Base-by-base conservation (phyloP, 768 basidiomycete species). In the Xerocomus potaroensis region DNA sequence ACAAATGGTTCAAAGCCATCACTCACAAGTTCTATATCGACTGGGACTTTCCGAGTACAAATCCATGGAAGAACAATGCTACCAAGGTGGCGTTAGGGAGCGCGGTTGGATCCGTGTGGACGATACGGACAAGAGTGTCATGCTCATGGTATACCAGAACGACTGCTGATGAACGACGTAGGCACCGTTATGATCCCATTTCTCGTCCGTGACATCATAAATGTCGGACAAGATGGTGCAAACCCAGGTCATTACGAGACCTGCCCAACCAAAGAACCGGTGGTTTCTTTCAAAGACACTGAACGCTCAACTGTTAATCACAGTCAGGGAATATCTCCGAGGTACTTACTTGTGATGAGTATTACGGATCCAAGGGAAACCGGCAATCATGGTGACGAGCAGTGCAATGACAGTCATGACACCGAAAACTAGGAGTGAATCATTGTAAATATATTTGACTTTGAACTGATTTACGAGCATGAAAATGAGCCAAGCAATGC, bases 261-360 rank as follows among this genome's bases (percentile, higher is more conserved):
- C 72, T 11, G 75, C 69, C 86, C 87, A 90, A 33, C 87, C 87
- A 45, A 84, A 71, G 66, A 89, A 88, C 9, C 87, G 79, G 61
- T 90, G 87, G 52, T 85, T 81, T 42, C 85, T 78, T 63, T 90
- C 87, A 54, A 90, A 90, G 16, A 87, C 77, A 59, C 84, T 88
- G 47, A 8, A 40, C 4, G 23, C 29, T 34, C 9, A 36, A 16
- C 19, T 45, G 35, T 49, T 16, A 44, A 38, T 11, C 21, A 36
- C 7, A 6, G 10, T 8, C 8, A 29, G 40, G 15, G 14, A 39
- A 43, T 31, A 15, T 31, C 14, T 31, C 3, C 40, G 35, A 26
- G 7, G 10, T 50, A 65, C 78, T 57, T 61, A 87, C 86, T 88
- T 88, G 72, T 89, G 87, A 54, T 87, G 83, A 10, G 78, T 80